These are phyloP conservation scores for Ceriops decandra DNA, from an alignment of 345 rosid genomes.

Conservation along the genomic window DNA sequence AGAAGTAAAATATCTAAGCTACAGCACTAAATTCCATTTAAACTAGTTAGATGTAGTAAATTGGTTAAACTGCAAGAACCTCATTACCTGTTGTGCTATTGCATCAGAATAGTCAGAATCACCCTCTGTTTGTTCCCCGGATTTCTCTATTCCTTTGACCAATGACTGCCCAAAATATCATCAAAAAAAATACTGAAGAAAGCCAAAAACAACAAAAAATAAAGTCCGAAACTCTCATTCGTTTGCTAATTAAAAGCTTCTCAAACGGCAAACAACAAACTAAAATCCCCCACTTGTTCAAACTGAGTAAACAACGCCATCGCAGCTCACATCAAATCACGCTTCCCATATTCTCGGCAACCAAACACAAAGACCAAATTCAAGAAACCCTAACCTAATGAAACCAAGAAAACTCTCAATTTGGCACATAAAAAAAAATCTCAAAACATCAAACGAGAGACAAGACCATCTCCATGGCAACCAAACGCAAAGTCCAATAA, in stretches of 20 bases:
- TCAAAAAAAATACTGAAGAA: slow-evolving; percentile 2
- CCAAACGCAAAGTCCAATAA: not conserved
- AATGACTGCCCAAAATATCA: slow-evolving; percentile 37
- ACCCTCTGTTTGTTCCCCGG: slow-evolving; percentile 51
- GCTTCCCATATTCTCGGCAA: not conserved
- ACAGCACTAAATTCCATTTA: too few species aligned
- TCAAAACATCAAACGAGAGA: not conserved
- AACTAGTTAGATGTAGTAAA: not conserved
- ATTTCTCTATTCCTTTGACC: slow-evolving; percentile 54
- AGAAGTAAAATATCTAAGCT: not conserved
- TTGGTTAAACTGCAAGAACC: slow-evolving; percentile 10
- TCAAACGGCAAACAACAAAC: too few species aligned
- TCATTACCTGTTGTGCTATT: slow-evolving; percentile 60
- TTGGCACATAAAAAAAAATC: not conserved
- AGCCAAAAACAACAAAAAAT: too few species aligned
- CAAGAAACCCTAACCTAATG: not conserved
- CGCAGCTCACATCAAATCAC: too few species aligned
- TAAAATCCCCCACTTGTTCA: too few species aligned
- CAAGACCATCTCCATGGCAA: not conserved
- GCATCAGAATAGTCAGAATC: slow-evolving; percentile 60
- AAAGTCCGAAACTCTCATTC: not conserved
- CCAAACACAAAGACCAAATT: not conserved
- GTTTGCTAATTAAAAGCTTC: too few species aligned
- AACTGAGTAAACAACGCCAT: too few species aligned
- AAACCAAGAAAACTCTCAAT: not conserved